These are phyloP conservation scores for Lichtheimia ornata DNA, from an alignment of 371 early-diverging fungal genomes.

Conservation along the genomic window DNA sequence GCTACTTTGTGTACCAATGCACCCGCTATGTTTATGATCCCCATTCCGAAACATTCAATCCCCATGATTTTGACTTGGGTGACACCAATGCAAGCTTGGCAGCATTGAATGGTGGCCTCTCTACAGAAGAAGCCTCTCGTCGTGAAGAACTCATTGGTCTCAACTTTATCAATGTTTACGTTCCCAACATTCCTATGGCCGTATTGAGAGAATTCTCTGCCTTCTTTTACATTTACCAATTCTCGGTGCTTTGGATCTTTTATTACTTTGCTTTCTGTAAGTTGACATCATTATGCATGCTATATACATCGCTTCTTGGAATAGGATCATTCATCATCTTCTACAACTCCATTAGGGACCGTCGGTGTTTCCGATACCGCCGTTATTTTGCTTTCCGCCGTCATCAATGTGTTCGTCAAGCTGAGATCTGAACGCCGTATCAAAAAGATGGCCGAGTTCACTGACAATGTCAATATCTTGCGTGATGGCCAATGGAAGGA, in stretches of 20 bases:
- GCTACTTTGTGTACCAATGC: constrained; percentile 75
- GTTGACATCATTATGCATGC: constrained; percentile 34
- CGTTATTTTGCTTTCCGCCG: constrained; percentile 66
- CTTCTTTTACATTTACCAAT: constrained; percentile 76
- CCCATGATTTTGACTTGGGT: constrained; percentile 60
- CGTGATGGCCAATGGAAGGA: constrained; percentile 64
- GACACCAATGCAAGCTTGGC: constrained; percentile 48
- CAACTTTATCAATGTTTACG: constrained; percentile 65
- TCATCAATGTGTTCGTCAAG: constrained; percentile 63
- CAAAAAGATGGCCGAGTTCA: constrained; percentile 59
- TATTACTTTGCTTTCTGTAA: constrained; percentile 26
- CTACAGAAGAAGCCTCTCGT: constrained; percentile 47
- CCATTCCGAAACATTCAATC: constrained; percentile 48
- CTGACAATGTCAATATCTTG: constrained; percentile 35
- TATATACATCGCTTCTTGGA: constrained; percentile 52
- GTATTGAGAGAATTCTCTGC: constrained; percentile 53
- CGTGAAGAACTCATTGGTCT: constrained; percentile 63
- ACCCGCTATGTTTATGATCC: constrained; percentile 69
- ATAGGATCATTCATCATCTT: constrained; percentile 58
- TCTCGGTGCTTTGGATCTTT: constrained; percentile 74
- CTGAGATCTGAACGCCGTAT: constrained; percentile 61
- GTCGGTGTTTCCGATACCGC: constrained; percentile 71
- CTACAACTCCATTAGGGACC: not conserved
- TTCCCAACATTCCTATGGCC: constrained; percentile 52
- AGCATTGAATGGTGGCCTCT: constrained; percentile 47